Conservation (phyloP, 2,329 filamentous ascomycete genomes). For the Whalleya microplaca region DNA sequence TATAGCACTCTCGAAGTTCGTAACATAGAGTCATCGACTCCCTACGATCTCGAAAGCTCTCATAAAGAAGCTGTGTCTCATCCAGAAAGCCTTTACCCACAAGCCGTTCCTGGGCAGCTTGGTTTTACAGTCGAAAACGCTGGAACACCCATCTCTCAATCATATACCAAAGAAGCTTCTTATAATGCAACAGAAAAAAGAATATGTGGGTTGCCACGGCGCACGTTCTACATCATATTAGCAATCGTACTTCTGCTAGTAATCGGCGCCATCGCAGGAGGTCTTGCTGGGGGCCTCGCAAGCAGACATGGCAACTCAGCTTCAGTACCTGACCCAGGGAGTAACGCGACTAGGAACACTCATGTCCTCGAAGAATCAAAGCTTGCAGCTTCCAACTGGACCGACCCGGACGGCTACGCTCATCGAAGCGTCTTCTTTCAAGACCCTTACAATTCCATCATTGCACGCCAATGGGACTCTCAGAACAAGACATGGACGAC, state of each 20-base stretch:
- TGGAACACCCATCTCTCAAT: not conserved
- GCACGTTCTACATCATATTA: constrained; percentile 22
- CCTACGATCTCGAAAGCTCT: constrained; percentile 2
- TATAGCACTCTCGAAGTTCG: constrained; percentile 24
- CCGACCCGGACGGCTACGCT: constrained; percentile 20
- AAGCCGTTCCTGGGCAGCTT: constrained; percentile 5
- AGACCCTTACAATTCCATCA: constrained; percentile 25
- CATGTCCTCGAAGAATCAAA: constrained; percentile 24
- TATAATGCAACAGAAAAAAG: constrained; percentile 2
- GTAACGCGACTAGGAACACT: not conserved
- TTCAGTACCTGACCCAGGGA: not conserved
- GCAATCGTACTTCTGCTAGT: constrained; percentile 14
- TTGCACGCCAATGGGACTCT: constrained; percentile 34
- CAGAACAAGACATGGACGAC: constrained; percentile 28
- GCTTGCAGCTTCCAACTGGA: constrained; percentile 34
- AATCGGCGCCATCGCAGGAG: constrained; percentile 24
- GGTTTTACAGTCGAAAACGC: not conserved
- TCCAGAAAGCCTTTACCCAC: constrained; percentile 14
- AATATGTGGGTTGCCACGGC: constrained; percentile 22
- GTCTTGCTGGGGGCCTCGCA: constrained; percentile 23
- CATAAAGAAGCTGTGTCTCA: constrained; percentile 18
- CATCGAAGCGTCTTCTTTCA: constrained; percentile 34
- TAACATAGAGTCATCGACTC: constrained; percentile 5
- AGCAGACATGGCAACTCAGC: constrained; percentile 4
- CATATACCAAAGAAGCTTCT: not conserved